Evolutionary conservation across 1,139 yeast genomes (phyloP), one percentile per base, ranked within the genome.

Genomic region (Pneumocystis murina): DNA sequence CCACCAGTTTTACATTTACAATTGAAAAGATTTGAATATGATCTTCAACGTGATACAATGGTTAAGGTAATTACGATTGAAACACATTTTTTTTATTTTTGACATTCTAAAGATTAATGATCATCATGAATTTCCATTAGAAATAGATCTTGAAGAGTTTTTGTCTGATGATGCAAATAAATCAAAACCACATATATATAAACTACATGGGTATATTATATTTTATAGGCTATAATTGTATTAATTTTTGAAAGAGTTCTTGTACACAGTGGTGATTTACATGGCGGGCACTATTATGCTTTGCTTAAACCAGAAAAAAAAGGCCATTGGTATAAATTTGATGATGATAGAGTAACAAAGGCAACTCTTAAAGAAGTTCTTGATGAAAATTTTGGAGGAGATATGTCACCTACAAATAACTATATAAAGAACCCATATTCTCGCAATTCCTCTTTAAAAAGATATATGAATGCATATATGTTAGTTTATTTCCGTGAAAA

Each of bases 381-480:
- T 71, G 92, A 90, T 61, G 96, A 89, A 65, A 94, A 92, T 73
- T 92, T 84, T 76, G 99, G 99, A 6, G 89, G 90, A 20, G 83
- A 84, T 64, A 80, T 64, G 10, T 67, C 66, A 14, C 69, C 63
- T 36, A 54, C 61, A 54, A 63, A 63, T 61, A 64, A 66, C 43
- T 62, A 67, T 16, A 64, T 64, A 43, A 66, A 69, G 36, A 71
- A 71, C 55, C 72, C 72, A 65, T 58, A 38, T 58, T 38, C 41
- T 30, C 60, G 60, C 20, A 58, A 58, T 30, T 10, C 43, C 28
- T 38, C 39, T 12, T 38, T 38, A 20, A 82, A 89, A 69, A 82
- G 96, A 63, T 92, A 88, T 61, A 90, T 97, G 0, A 88, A 95
- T 62, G 98, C 98, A 2, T 92, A 92, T 72, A 92, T 92, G 99